Evolutionary conservation across 2,329 filamentous ascomycete species (phyloP).

Genomic region (Talaromyces verruculosus): DNA sequence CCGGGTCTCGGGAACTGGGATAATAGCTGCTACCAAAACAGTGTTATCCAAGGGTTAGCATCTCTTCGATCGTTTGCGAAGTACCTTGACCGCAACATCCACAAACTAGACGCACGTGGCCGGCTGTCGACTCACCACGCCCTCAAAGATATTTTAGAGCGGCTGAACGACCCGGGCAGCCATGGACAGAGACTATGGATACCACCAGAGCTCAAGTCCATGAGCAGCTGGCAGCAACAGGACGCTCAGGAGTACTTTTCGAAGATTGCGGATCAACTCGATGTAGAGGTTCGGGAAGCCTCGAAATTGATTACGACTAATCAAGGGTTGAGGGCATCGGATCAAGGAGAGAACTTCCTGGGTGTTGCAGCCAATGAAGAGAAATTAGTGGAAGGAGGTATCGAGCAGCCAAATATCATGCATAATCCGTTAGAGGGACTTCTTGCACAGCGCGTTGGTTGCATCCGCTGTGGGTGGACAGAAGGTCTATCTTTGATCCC

Average conservation of each 20-base stretch:
- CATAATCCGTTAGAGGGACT: slow-evolving; percentile 84
- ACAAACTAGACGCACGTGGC: slow-evolving; percentile 38
- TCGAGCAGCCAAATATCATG: slow-evolving; percentile 32
- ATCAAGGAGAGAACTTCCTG: slow-evolving; percentile 36
- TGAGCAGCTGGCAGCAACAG: slow-evolving; percentile 95
- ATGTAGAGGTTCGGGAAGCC: slow-evolving; percentile 68
- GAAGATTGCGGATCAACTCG: slow-evolving; percentile 80
- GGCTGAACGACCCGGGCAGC: slow-evolving; percentile 67
- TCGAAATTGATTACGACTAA: slow-evolving; percentile 46
- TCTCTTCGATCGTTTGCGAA: slow-evolving; percentile 68
- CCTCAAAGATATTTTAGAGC: slow-evolving; percentile 65
- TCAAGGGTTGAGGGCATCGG: slow-evolving; percentile 42
- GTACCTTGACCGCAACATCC: slow-evolving; percentile 58
- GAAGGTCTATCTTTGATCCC: slow-evolving; percentile 87
- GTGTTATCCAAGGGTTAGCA: slow-evolving; percentile 80
- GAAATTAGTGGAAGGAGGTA: slow-evolving; percentile 16
- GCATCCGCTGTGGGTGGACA: slow-evolving; percentile 78
- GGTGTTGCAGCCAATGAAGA: slow-evolving; percentile 25
- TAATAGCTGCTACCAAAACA: slow-evolving; percentile 98
- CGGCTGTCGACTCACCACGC: slow-evolving; percentile 52
- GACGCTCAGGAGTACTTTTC: slow-evolving; percentile 98
- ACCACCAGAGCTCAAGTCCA: slow-evolving; percentile 76
- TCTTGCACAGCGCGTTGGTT: slow-evolving; percentile 83
- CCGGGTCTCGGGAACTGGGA: slow-evolving; percentile 83
- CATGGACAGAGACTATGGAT: slow-evolving; percentile 80